Base-by-base conservation (phyloP, 2,329 filamentous ascomycete genomes). In the Pezicula neosporulosa region DNA sequence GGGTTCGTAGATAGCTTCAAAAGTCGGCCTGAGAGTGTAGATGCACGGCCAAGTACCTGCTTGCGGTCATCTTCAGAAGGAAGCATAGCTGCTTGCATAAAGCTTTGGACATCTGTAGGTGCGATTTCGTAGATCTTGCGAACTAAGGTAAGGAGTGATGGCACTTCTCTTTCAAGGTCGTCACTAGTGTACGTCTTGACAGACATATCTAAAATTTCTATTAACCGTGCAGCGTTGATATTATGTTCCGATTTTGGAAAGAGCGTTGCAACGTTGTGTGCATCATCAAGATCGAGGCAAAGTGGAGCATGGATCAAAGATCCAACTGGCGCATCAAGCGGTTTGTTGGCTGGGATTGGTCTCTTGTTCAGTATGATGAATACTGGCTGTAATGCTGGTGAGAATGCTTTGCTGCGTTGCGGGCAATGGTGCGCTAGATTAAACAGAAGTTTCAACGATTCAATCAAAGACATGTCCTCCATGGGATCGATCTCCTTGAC, bases 391-490 rank as follows among this genome's bases (percentile, higher is more conserved):
- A 95, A 78, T 3, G 86, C 83, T 19, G 80, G 72, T 1, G 82
- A 82, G 64, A 97, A 95, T 0, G 75, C 70, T 1, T 74, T 67
- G 4, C 73, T 70, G 24, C 86, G 76, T 39, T 85, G 77, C 4
- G 84, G 82, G 62, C 86, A 87, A 62, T 85, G 84, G 61, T 92
- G 85, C 2, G 87, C 88, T 48, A 96, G 77, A 68, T 97, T 97
- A 76, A 95, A 97, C 47, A 96, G 72, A 38, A 97, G 77, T 64
- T 96, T 97, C 46, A 94, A 73, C 0, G 88, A 93, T 68, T 97
- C 93, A 8, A 77, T 78, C 36, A 97, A 76, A 0, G 92, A 90
- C 82, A 93, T 83, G 52, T 87, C 83, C 57, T 87, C 83, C 78
- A 92, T 88, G 0, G 81, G 78, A 39, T 81, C 72, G 8, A 59